Base-by-base conservation (phyloP, 805 yeast genomes). In the Cyberlindnera maritima region DNA sequence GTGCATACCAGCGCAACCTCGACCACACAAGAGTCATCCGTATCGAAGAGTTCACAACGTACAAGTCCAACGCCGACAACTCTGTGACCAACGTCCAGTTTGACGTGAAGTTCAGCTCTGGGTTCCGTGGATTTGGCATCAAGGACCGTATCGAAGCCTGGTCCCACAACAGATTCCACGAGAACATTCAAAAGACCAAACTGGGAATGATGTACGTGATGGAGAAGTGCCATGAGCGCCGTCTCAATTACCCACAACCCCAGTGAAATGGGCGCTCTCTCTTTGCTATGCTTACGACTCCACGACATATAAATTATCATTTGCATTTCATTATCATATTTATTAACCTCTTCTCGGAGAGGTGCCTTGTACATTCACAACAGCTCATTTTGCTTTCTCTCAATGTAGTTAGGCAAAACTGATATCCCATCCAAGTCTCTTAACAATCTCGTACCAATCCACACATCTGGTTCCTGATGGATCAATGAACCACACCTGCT, bases 1-100 rank as follows among this genome's bases (percentile, higher is more conserved):
- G 70, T 47, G 79, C 95, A 2, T 90, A 87, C 68, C 83, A 88
- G 14, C 76, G 89, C 51, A 91, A 91, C 63, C 66, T 91, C 40
- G 97, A 92, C 62, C 97, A 92, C 62, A 80, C 86, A 1, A 75
- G 77, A 53, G 78, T 91, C 43, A 77, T 91, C 50, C 74, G 83
- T 53, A 85, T 91, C 15, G 96, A 88, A 61, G 97, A 91, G 61
- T 79, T 68, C 56, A 79, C 89, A 19, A 71, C 69, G 2, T 91
- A 85, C 63, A 52, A 66, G 13, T 70, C 62, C 42, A 66, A 69
- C 36, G 57, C 58, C 1, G 62, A 58, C 4, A 54, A 50, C 19
- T 47, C 61, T 1, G 50, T 50, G 19, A 82, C 87, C 0, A 55
- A 59, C 6, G 87, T 85, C 7, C 63, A 71, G 13, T 78, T 81